These are phyloP conservation scores for Rhododendron williamsianum DNA, from an alignment of 148 eudicot species.

Conservation along the genomic window DNA sequence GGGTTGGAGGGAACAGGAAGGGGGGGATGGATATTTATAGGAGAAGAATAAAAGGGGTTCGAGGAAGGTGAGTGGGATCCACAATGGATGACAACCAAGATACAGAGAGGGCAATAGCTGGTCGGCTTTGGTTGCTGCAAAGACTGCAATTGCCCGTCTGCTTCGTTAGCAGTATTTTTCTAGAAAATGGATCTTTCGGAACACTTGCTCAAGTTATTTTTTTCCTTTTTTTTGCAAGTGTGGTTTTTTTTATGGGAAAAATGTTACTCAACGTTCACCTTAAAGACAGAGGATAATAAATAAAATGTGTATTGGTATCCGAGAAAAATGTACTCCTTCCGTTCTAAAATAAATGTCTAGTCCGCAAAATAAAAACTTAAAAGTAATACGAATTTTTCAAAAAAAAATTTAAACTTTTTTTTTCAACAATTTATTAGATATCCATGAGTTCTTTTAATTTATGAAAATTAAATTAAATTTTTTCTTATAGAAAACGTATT, in stretches of 20 bases:
- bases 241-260: neutral
- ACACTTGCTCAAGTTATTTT: neutral
- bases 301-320: too few relatives aligned
- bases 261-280: too few relatives aligned
- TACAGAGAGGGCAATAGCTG: constrained; percentile 7
- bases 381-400: too few relatives aligned
- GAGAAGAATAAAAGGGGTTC: neutral
- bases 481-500: too few relatives aligned
- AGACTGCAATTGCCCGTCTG: constrained; percentile 10
- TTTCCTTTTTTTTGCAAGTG: neutral
- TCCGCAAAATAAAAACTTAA: too few relatives aligned
- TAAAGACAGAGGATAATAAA: too few relatives aligned
- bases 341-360: too few relatives aligned
- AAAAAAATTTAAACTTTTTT: too few relatives aligned
- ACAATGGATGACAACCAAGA: constrained; percentile 6
- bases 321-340: too few relatives aligned
- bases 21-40: neutral
- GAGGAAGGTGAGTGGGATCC: neutral
- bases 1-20: neutral
- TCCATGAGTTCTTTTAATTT: too few relatives aligned
- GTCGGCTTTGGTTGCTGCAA: constrained; percentile 23
- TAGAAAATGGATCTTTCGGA: neutral
- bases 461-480: too few relatives aligned
- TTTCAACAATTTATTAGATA: too few relatives aligned
- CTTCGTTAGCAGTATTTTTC: constrained; percentile 2